Evolutionary conservation across 2,329 filamentous ascomycete genomes (phyloP).

Genomic region (Xylaria sp.): DNA sequence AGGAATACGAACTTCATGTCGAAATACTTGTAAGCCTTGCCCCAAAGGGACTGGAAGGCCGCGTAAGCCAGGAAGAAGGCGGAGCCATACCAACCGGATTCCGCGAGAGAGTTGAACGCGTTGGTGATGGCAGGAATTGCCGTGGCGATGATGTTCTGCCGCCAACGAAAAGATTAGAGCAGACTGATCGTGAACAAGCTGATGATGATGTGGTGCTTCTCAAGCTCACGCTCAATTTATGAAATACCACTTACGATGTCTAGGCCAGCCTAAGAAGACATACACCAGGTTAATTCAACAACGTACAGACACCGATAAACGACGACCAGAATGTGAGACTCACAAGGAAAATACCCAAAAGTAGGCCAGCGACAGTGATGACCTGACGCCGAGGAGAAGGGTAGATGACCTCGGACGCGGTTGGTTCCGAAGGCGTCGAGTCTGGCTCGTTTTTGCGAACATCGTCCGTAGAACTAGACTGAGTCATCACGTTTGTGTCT

Average conservation of each 20-base stretch:
- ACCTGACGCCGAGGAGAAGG: slow-evolving; percentile 24
- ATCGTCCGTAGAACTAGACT: neutral
- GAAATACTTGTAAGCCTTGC: slow-evolving; percentile 53
- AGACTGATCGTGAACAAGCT: neutral
- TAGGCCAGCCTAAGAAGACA: slow-evolving; percentile 24
- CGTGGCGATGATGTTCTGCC: slow-evolving; percentile 38
- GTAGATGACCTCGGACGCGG: neutral
- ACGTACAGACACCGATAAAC: no score
- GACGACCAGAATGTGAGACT: neutral
- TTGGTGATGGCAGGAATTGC: slow-evolving; percentile 40
- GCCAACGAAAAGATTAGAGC: neutral
- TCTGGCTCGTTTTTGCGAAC: neutral
- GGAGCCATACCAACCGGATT: slow-evolving; percentile 52
- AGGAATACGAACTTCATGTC: slow-evolving; percentile 49
- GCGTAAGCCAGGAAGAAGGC: slow-evolving; percentile 49
- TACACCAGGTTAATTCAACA: neutral
- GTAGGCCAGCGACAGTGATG: slow-evolving; percentile 23
- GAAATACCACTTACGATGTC: slow-evolving; percentile 26
- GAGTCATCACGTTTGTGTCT: neutral
- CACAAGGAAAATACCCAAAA: slow-evolving; percentile 27
- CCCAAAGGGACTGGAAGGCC: slow-evolving; percentile 52
- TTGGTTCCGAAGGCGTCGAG: neutral
- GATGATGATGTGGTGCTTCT: neutral
- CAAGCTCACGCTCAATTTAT: neutral
- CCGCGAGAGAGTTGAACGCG: slow-evolving; percentile 48